These are phyloP conservation scores for Nadsonia starkeyi-henricii DNA, from an alignment of 1,139 yeast species.

Conservation along the genomic window DNA sequence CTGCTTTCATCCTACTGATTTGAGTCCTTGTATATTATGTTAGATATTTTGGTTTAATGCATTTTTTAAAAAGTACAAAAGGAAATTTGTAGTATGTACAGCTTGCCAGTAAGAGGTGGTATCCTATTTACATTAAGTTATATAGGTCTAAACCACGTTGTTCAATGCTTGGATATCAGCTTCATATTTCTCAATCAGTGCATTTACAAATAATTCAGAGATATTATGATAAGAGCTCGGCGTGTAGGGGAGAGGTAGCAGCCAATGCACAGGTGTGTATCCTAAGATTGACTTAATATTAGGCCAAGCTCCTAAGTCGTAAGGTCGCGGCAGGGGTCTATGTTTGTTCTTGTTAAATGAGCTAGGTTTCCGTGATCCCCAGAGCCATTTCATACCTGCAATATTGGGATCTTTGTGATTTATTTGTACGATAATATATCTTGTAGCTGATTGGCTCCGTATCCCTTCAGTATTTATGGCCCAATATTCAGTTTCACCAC, in stretches of 20 bases:
- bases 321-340: constrained; percentile 19
- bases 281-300: constrained; percentile 26
- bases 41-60: neutral
- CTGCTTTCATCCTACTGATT: too few species aligned
- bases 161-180: too few species aligned
- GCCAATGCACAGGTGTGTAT: constrained; percentile 21
- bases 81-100: neutral
- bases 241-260: constrained; percentile 20
- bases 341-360: constrained; percentile 10
- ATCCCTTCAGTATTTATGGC: neutral
- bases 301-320: constrained; percentile 18
- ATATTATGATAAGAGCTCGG: neutral
- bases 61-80: neutral
- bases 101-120: too few species aligned
- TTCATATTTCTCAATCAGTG: neutral
- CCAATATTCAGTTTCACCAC: neutral
- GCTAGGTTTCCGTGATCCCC: constrained; percentile 9
- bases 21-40: neutral
- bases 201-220: neutral
- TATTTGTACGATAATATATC: constrained; percentile 9
- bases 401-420: constrained; percentile 19
- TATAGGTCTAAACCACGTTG: too few species aligned
- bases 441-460: neutral
- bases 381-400: neutral
- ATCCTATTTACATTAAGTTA: too few species aligned